phyloP scores from a whole-genome alignment of 768 basidiomycete genomes.

The Lactarius psammicola region DNA sequence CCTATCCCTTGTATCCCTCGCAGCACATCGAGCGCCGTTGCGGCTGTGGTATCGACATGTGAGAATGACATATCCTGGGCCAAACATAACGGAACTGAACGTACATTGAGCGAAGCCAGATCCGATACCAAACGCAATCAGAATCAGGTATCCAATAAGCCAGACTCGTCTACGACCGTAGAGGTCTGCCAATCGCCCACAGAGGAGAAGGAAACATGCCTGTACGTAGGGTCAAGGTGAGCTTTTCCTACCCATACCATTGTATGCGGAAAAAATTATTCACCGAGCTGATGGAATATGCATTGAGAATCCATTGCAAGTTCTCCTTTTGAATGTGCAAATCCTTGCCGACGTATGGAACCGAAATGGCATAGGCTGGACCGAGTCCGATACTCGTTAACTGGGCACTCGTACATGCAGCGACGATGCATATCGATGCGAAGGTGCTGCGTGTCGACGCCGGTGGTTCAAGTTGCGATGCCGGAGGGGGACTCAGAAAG shows the following conservation, averaged over 20 bases:
- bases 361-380: conserved; percentile 32
- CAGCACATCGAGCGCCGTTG: conserved; percentile 62
- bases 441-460: conserved; percentile 8
- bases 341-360: conserved; percentile 38
- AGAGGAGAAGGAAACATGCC: conserved; percentile 77
- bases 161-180: conserved; percentile 74
- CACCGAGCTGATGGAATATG: conserved; percentile 66
- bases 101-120: conserved; percentile 62
- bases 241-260: not conserved
- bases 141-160: conserved; percentile 53
- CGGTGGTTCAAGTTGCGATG: not conserved
- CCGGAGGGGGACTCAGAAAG: not conserved
- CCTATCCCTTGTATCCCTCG: conserved; percentile 80
- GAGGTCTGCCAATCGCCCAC: conserved; percentile 77
- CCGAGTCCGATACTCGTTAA: conserved; percentile 33
- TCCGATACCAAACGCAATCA: conserved; percentile 57
- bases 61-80: not conserved
- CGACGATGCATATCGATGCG: conserved; percentile 28
- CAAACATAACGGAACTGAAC: conserved; percentile 2
- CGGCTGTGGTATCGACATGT: conserved; percentile 39
- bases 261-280: conserved; percentile 24
- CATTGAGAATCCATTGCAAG: conserved; percentile 67
- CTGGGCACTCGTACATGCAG: conserved; percentile 36
- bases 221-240: conserved; percentile 32
- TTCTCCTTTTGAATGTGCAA: conserved; percentile 49